These are phyloP conservation scores for Candida sakaeoensis DNA, from an alignment of 805 yeast genomes.

Conservation along the genomic window DNA sequence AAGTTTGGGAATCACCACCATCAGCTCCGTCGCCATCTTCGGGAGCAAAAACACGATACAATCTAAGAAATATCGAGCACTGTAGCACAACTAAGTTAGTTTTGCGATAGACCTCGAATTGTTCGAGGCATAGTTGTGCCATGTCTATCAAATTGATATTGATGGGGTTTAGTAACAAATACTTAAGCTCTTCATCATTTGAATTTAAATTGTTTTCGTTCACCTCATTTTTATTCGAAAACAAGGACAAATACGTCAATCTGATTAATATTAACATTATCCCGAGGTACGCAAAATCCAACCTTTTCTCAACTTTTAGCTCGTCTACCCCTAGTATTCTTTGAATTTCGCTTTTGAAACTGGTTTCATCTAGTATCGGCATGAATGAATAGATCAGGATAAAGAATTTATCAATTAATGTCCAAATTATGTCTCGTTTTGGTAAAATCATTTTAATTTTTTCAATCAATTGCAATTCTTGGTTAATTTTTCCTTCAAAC, in stretches of 20 bases:
- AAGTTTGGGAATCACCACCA: conserved; percentile 57
- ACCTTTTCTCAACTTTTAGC: conserved; percentile 27
- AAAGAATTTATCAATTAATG: conserved; percentile 57
- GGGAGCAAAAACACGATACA: conserved; percentile 49
- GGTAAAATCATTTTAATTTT: conserved; percentile 47
- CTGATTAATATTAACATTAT: conserved; percentile 32
- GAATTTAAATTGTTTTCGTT: conserved; percentile 28
- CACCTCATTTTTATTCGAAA: conserved; percentile 29
- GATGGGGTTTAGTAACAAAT: conserved; percentile 28
- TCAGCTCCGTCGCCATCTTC: conserved; percentile 59
- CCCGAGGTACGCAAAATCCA: conserved; percentile 35
- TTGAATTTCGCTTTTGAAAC: conserved; percentile 41
- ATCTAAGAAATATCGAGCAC: conserved; percentile 48
- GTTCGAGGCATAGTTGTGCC: conserved; percentile 35
- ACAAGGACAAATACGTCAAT: conserved; percentile 32
- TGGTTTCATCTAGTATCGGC: conserved; percentile 62
- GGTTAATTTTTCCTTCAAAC: conserved; percentile 28
- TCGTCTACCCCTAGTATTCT: conserved; percentile 44
- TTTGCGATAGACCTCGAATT: conserved; percentile 30
- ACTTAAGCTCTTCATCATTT: conserved; percentile 22
- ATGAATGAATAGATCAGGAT: conserved; percentile 56
- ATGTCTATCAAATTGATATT: conserved; percentile 25
- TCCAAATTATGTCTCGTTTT: conserved; percentile 50
- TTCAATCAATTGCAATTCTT: conserved; percentile 37
- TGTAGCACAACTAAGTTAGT: conserved; percentile 51